Base-by-base conservation (phyloP, 2,329 filamentous ascomycete species). In the Xylaria sp. region DNA sequence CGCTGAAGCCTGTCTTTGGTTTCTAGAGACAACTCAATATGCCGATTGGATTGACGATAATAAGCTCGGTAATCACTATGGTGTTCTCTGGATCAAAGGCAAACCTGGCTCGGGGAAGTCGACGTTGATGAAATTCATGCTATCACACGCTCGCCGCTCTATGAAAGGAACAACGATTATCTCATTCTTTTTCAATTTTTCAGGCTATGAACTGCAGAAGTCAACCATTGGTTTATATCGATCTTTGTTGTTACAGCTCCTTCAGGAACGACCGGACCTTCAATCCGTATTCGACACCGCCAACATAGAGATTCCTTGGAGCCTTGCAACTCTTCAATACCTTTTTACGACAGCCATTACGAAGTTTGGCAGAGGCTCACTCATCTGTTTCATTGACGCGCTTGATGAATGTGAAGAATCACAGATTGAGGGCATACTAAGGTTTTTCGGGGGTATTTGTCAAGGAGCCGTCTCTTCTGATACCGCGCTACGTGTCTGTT, bases 161-260 rank as follows among this genome's bases (percentile, higher is more conserved):
- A 73, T 57, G 65, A 69, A 51, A 23, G 23, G 5, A 20, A 52
- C 60, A 18, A 33, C 15, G 39, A 55, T 55, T 25, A 68, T 78
- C 7, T 76, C 75, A 0, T 86, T 85, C 73, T 86, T 85, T 77
- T 86, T 86, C 78, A 83, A 86, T 64, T 83, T 83, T 0, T 74
- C 82, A 61, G 84, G 83, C 0, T 74, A 78, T 0, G 46, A 75
- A 4, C 73, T 85, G 7, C 83, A 89, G 54, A 85, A 78, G 63
- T 81, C 84, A 0, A 78, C 80, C 0, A 20, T 75, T 0, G 86
- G 87, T 0, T 80, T 89, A 75, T 88, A 86, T 68, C 80, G 85
- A 2, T 85, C 85, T 0, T 66, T 89, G 0, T 64, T 89, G 0
- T 69, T 78, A 1, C 85, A 89, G 48, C 75, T 89, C 0, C 74